phyloP scores from a whole-genome alignment of 345 rosid species.

The Salix suchowensis region DNA sequence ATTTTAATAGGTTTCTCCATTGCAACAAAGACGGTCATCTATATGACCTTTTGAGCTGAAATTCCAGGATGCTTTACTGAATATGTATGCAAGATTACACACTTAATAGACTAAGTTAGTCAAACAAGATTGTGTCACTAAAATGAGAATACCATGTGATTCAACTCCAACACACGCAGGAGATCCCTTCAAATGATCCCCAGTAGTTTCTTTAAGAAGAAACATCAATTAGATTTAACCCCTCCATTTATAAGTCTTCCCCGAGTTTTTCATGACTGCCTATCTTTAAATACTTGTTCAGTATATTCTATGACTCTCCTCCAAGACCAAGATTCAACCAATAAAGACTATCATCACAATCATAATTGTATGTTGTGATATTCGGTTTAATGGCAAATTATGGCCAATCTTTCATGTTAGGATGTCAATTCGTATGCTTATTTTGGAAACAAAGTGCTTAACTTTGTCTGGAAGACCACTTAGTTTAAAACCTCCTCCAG shows the following conservation, averaged over 20 bases:
- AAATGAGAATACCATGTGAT: neutral
- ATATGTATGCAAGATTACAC: neutral
- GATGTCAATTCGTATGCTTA: neutral
- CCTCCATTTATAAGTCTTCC: neutral
- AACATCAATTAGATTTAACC: neutral
- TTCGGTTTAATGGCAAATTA: neutral
- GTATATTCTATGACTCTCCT: neutral
- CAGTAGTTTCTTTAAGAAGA: neutral
- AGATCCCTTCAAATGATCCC: neutral
- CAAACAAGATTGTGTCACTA: neutral
- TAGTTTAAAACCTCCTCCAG: neutral
- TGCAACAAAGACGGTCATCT: neutral
- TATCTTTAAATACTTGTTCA: neutral
- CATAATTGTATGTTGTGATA: neutral
- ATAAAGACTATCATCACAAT: neutral
- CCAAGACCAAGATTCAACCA: neutral
- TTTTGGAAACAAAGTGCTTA: neutral
- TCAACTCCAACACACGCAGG: neutral
- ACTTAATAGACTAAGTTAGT: neutral
- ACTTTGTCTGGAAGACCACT: neutral
- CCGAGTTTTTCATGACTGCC: neutral
- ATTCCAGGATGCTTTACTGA: neutral
- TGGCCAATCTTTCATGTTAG: neutral
- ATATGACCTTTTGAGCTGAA: neutral
- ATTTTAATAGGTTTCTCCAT: neutral